A percentile compares a stretch with the other conserved stretches of the same genome.
Evolutionary conservation across 305 asterid genomes (phyloP).

Genomic region (Fraxinus paxiana): DNA sequence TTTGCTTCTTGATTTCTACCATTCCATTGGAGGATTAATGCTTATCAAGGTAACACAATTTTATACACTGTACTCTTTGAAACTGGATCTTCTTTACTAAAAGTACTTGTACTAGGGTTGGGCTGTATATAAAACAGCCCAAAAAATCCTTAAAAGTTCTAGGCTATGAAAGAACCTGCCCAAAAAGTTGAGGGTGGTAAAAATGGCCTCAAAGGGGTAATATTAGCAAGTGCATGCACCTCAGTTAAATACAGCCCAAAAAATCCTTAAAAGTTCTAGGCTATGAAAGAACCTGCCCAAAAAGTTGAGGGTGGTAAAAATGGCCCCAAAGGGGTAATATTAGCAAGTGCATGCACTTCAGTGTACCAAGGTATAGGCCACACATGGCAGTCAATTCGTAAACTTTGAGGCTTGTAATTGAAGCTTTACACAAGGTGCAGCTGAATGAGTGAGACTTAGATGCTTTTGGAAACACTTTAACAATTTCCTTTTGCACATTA

Average conservation of each 20-base stretch:
- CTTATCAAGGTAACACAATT: constrained; percentile 54
- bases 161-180: neutral
- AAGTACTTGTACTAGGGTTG: neutral
- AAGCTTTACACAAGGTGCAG: neutral
- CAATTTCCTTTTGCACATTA: neutral
- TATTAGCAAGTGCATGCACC: neutral
- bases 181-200: neutral
- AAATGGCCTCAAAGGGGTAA: neutral
- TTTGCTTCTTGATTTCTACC: constrained; percentile 67
- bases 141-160: neutral
- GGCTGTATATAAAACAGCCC: neutral
- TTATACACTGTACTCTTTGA: neutral
- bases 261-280: neutral
- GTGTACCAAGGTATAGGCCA: neutral
- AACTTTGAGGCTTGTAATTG: neutral
- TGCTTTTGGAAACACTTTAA: neutral
- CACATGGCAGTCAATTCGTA: neutral
- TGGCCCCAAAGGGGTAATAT: neutral
- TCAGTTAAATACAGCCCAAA: neutral
- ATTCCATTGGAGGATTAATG: constrained; percentile 62
- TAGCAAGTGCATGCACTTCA: neutral
- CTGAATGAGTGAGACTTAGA: neutral
- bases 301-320: neutral
- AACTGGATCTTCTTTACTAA: neutral
- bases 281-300: neutral